Base-by-base conservation (phyloP, 179 eudicot genomes). In the Pouteria campechiana region DNA sequence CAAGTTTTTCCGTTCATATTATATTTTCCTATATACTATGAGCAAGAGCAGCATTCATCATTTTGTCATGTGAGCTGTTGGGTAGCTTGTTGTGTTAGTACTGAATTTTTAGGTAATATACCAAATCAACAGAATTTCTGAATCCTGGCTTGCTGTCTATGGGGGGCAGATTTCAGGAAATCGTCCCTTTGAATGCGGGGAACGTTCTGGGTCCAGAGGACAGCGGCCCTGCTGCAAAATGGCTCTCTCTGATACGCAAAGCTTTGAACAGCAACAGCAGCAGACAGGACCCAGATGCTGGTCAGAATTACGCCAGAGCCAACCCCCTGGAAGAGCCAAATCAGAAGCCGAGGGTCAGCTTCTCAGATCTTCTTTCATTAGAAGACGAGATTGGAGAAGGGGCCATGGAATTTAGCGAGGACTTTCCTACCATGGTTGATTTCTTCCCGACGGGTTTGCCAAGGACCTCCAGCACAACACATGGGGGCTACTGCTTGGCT, bases 101-200 rank as follows among this genome's bases (percentile, higher is more conserved):
- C n/a, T n/a, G n/a, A n/a, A n/a, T n/a, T n/a, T n/a, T n/a, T n/a
- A n/a, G n/a, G n/a, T n/a, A n/a, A n/a, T n/a, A n/a, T n/a, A n/a
- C n/a, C n/a, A n/a, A n/a, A n/a, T n/a, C n/a, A n/a, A n/a, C n/a
- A n/a, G n/a, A n/a, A n/a, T n/a, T n/a, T n/a, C n/a, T n/a, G n/a
- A n/a, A n/a, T n/a, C n/a, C n/a, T n/a, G n/a, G n/a, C n/a, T n/a
- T n/a, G n/a, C n/a, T n/a, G n/a, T n/a, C n/a, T 25, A n/a, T 34
- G 7, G 31, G 18, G 12, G 55, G 10, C 65, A 75, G 88, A 62
- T 75, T 79, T 16, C 88, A 79, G 65, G 88, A 79, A 44, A 69
- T 79, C 48, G 88, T 79, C 35, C 88, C 88, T 35, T 49, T 79
- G 7, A 75, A 75, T 25, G 79, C 88, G 21, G 83, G 88, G 25